Base-by-base conservation (phyloP, 768 basidiomycete species). In the Mycena epipterygia region DNA sequence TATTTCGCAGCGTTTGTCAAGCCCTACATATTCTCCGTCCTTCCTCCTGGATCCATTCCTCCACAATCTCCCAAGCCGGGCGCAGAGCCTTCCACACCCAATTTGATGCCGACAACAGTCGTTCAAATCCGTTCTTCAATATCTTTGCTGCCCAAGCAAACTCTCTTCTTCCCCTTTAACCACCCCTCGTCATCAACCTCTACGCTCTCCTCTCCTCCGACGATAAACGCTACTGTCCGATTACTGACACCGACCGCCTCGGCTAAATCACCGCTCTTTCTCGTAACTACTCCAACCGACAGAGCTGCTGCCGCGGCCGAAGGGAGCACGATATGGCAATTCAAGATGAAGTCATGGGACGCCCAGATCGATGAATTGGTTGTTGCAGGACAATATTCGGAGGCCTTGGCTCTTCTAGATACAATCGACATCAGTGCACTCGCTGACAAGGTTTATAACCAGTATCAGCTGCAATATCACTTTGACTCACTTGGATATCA, bases 321-420 rank as follows among this genome's bases (percentile, higher is more conserved):
- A 73, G 95, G 96, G 3, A 93, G 90, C 69, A 87, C 89, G 1
- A 84, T 98, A 70, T 97, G 95, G 95, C 84, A 85, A 33, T 83
- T 97, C 56, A 72, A 76, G 11, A 91, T 96, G 87, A 89, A 86
- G 72, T 82, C 91, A 0, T 94, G 95, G 92, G 86, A 88, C 8
- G 89, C 91, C 25, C 95, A 97, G 74, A 86, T 98, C 19, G 95
- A 97, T 71, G 95, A 97, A 75, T 86, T 97, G 23, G 90, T 96
- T 4, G 79, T 84, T 35, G 85, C 79, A 5, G 93, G 91, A 0
- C 81, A 86, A 35, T 96, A 96, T 77, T 83, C 85, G 0, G 93
- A 97, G 75, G 96, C 95, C 0, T 84, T 96, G n/a, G 87, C 91
- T 2, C 82, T 97, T 9, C 82, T 97, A 12, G 91, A 94, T 58